These are phyloP conservation scores for Thermothelomyces thermophilus DNA, from an alignment of 2,329 filamentous ascomycete genomes.

Conservation along the genomic window DNA sequence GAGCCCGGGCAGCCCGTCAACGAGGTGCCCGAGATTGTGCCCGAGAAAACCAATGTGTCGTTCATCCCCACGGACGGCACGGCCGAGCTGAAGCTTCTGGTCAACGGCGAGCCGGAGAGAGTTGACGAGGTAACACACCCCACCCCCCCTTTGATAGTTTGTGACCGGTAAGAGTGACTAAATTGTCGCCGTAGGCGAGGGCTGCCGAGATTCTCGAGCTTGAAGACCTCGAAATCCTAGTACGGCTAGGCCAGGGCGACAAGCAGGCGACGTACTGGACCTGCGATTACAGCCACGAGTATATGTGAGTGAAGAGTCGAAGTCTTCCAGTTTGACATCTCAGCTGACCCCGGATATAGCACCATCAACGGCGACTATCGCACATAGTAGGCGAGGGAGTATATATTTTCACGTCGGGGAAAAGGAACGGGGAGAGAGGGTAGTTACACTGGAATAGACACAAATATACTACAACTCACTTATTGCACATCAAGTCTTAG, in stretches of 20 bases:
- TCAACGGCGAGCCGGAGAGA: conserved; percentile 71
- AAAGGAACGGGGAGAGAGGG: too few relatives aligned
- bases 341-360: conserved; percentile 24
- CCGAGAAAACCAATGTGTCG: conserved; percentile 67
- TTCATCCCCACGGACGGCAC: conserved; percentile 75
- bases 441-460: too few relatives aligned
- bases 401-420: background rate
- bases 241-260: conserved; percentile 62
- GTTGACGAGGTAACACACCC: conserved; percentile 55
- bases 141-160: too few relatives aligned
- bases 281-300: conserved; percentile 82
- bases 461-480: background rate
- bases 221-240: conserved; percentile 73
- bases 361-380: conserved; percentile 64
- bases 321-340: background rate
- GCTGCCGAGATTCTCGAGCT: conserved; percentile 71
- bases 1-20: conserved; percentile 50
- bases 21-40: conserved; percentile 58
- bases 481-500: too few relatives aligned
- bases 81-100: conserved; percentile 66
- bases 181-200: conserved; percentile 45
- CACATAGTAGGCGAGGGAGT: conserved; percentile 39
- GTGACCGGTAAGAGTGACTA: too few relatives aligned
- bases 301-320: conserved; percentile 37
- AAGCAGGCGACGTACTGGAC: conserved; percentile 73